Base-by-base conservation (phyloP, 176 grass and related monocot species). In the Lolium perenne region DNA sequence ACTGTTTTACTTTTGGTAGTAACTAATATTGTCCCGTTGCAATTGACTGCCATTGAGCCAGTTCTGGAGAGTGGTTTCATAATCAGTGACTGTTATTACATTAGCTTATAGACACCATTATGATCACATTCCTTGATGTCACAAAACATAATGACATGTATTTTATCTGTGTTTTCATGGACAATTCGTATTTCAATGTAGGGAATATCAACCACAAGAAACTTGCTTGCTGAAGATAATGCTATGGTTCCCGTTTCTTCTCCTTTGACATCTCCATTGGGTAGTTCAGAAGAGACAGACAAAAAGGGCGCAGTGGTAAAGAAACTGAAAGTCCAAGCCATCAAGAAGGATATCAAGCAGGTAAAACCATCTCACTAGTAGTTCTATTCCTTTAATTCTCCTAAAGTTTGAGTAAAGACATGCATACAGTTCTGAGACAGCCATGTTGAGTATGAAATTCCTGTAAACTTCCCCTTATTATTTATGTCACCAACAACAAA, bases 271-370 rank as follows among this genome's bases (percentile, higher is more conserved):
- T 88, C 86, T 51, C 82, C 87, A 64, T 46, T 62, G 2, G 88
- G 90, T 87, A 86, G 81, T 1, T 40, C 51, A 45, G 61, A 83
- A 58, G 89, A 86, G 71, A 88, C 90, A 57, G 80, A 69, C 29
- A 88, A 94, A 84, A 90, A 72, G 26, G 89, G 82, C 2, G 78
- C 81, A 22, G 77, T 75, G 20, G 77, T 84, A 62, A 94, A 95
- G 78, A 66, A 58, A 12, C 14, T 71, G 18, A 98, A 82, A 76
- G 91, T 98, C 38, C 88, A 98, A 82, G 95, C 91, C 86, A 89
- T 98, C 68, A 97, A 97, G 63, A 95, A 95, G 71, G 87, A 94
- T 71, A 94, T 94, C 61, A 90, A 89, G 80, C 90, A 94, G 95
- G 95, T 94, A 35, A 89, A 68, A 55, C 26, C 12, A 69, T 23